phyloP scores from a whole-genome alignment of 23 red algal species.

The Gracilaria gracilis region DNA sequence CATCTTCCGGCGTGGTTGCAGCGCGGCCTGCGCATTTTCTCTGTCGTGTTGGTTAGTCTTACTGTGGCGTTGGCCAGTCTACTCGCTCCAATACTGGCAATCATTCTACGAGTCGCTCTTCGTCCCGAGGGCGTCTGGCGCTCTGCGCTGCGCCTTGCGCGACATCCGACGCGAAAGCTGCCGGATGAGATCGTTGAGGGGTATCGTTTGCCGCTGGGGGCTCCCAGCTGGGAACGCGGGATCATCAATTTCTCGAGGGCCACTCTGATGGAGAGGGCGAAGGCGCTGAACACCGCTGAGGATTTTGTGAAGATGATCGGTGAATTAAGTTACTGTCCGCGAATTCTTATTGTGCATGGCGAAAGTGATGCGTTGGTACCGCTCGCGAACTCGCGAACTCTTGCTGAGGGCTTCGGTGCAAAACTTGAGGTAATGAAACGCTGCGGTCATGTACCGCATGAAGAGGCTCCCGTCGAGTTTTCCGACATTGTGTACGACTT shows the following conservation, averaged over 20 bases:
- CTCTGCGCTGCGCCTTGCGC: conserved; percentile 46
- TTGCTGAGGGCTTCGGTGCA: conserved; percentile 45
- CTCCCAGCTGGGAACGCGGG: conserved; percentile 58
- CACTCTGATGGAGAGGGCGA: conserved; percentile 25
- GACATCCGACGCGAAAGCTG: background rate
- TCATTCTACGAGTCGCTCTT: conserved; percentile 49
- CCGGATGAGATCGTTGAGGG: conserved; percentile 55
- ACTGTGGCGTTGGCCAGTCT: conserved; percentile 36
- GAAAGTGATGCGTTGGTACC: conserved; percentile 73
- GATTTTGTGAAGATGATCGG: conserved; percentile 61
- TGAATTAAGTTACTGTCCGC: conserved; percentile 11
- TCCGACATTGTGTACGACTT: conserved; percentile 53
- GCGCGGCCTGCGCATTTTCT: conserved; percentile 13
- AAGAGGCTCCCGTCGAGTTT: conserved; percentile 74
- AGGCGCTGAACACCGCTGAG: conserved; percentile 23
- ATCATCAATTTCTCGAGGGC: conserved; percentile 66
- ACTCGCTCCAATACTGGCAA: conserved; percentile 48
- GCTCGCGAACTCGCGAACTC: conserved; percentile 65
- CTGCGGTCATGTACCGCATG: conserved; percentile 82
- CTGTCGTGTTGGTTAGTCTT: background rate
- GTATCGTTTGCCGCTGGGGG: conserved; percentile 58
- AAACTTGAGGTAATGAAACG: conserved; percentile 50
- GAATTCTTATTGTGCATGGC: conserved; percentile 80
- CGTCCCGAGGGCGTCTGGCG: conserved; percentile 44
- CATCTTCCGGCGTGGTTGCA: conserved; percentile 31